Percentiles rank a stretch among this genome's conserved stretches.
Conservation (phyloP, 2,329 filamentous ascomycete genomes). For the Neonectria magnoliae region DNA sequence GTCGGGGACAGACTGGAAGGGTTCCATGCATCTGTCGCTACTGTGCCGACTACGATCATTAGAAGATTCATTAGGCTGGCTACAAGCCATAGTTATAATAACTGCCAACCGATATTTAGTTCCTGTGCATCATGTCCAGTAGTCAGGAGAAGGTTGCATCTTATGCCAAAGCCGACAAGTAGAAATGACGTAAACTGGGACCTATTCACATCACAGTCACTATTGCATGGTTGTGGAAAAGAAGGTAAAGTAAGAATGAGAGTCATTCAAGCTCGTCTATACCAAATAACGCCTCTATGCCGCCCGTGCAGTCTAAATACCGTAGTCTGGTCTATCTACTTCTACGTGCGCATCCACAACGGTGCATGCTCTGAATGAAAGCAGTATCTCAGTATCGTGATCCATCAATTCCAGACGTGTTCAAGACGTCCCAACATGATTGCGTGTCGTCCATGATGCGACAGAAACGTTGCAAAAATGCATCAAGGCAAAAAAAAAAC, state of each 20-base stretch:
- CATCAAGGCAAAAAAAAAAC: constrained; percentile 1
- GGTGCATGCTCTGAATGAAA: neutral
- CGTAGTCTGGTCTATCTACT: constrained; percentile 11
- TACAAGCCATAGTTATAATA: neutral
- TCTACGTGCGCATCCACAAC: constrained; percentile 1
- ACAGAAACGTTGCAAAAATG: constrained; percentile 2
- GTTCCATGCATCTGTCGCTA: neutral
- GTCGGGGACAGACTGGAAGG: constrained; percentile 1
- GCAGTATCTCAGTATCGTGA: neutral
- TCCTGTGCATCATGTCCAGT: no score
- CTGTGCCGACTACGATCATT: neutral
- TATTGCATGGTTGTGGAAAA: neutral
- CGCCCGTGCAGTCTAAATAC: constrained; percentile 5
- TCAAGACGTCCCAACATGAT: neutral
- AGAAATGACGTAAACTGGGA: neutral
- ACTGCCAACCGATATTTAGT: neutral
- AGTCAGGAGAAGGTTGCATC: neutral
- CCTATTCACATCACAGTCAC: no score
- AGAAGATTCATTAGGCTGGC: neutral
- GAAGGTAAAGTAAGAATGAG: neutral
- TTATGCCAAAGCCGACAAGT: no score
- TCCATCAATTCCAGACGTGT: neutral
- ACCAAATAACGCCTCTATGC: constrained; percentile 32
- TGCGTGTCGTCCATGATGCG: constrained; percentile 1
- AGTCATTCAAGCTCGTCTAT: constrained; percentile 16